Base-by-base conservation (phyloP, 2,329 filamentous ascomycete species). In the Trichoderma sp. region DNA sequence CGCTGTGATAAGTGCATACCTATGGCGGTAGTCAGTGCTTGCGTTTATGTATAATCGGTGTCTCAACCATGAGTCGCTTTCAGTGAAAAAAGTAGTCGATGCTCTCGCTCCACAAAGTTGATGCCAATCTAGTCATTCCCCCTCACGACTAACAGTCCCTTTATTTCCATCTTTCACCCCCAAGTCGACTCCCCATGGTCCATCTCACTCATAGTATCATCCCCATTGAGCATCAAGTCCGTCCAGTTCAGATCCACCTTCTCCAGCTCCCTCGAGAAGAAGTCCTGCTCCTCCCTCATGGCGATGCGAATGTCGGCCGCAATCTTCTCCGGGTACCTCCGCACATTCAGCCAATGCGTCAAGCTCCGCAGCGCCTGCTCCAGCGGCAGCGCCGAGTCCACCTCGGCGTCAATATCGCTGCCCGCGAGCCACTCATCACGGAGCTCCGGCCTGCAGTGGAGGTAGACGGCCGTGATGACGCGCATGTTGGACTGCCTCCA, bases 401-500 rank as follows among this genome's bases (percentile, higher is more conserved):
- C 95, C 79, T 98, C 96, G 1, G 93, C 94, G 80, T 99, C 97
- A 1, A 98, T 92, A 82, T 98, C 95, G 76, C 93, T 93, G 6
- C 96, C 96, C 0, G 94, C 92, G 1, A 98, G 89, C 96, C 97
- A 98, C 85, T 98, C 97, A 81, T 99, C 97, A 35, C 96, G 90
- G 63, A 99, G 88, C 83, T 98, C 96, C 0, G 96, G 96, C 8
- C 95, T 90, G 81, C 96, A 98, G 85, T 98, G 94, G 66, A 99
- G 88, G 84, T 98, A 99, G 1, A 99, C 94, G 4, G 95, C 95
- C 0, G 97, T 99, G 82, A 99, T 99, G 81, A 98, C 95, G 74
- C 96, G 94, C 97, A 99, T 99, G 84, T 99, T 98, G 79, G 92
- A 92, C 86, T 98, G 97, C 16, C 97, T 92, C 97, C 97, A 99